phyloP scores from a whole-genome alignment of 345 rosid species.

The Heritiera littoralis region DNA sequence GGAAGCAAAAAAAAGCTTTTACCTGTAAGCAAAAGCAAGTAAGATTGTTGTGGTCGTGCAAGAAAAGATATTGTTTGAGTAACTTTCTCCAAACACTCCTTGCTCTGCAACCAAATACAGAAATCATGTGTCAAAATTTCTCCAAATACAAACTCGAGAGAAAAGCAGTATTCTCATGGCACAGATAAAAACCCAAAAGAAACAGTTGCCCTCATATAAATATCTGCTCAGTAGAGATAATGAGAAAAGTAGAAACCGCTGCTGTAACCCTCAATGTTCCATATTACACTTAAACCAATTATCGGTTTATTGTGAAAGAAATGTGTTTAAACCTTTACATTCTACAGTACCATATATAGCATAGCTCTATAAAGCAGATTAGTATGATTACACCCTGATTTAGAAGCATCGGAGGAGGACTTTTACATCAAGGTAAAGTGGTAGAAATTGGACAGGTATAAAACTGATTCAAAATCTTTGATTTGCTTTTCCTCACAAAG shows the following conservation, averaged over 20 bases:
- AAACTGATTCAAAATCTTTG: not conserved
- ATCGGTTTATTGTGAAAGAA: not conserved
- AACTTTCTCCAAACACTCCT: constrained; percentile 83
- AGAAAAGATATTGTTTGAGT: constrained; percentile 67
- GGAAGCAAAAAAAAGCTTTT: not conserved
- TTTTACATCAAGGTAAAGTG: not conserved
- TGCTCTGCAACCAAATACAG: constrained; percentile 57
- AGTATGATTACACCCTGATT: not conserved
- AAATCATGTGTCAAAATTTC: not conserved
- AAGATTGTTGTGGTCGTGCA: constrained; percentile 42
- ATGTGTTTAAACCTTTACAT: not conserved
- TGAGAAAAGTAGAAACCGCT: not conserved
- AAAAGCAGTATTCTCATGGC: not conserved
- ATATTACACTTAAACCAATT: not conserved
- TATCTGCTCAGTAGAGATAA: not conserved
- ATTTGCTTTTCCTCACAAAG: not conserved
- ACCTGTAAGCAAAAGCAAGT: constrained; percentile 92
- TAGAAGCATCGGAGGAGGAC: not conserved
- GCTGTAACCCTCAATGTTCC: not conserved
- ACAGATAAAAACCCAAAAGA: not conserved
- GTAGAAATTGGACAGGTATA: not conserved
- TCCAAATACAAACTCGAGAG: not conserved
- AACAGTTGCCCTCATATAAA: not conserved
- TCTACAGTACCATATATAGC: not conserved
- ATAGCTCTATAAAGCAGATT: not conserved